Base-by-base conservation (phyloP, 345 rosid genomes). In the Syzygium jambos region DNA sequence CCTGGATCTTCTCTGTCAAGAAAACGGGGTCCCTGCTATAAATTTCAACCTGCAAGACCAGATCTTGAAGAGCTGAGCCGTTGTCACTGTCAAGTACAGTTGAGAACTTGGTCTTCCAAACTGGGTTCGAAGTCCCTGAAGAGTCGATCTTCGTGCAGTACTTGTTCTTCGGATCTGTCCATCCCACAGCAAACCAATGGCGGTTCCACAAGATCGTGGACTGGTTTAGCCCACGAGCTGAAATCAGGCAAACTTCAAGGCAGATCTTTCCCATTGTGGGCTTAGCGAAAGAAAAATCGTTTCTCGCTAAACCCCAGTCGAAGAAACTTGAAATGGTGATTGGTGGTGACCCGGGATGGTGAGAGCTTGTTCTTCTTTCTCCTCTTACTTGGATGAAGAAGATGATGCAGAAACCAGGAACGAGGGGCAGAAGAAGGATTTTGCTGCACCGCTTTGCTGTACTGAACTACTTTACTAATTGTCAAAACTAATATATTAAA, bases 151-250 rank as follows among this genome's bases (percentile, higher is more conserved):
- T 93, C 86, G 99, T 94, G 89, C 98, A 95, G 87, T 97, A 97
- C 91, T 95, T 97, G 91, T 94, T 91, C 88, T 92, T 91, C 41
- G 98, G 98, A 89, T 96, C 94, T 56, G 95, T 90, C 99, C 99
- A 97, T 4, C 99, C 99, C 56, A 95, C 98, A 7, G 98, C 98
- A 86, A 91, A 95, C 98, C 99, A 96, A n/a, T 97, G 99, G 56
- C 93, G 94, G 91, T 95, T 97, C 94, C 98, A 95, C 80, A 94
- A 91, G 29, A 51, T 41, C 27, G 82, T 63, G 11, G 97, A 90
- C 16, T 92, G 93, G 34, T 91, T 90, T 16, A 97, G 96, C 43
- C 98, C 99, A 27, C 98, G 90, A 30, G 96, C 99, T 86, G 98
- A 96, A 22, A 96, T 91, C 85, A 96, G 85, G 90, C 95, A 93